Evolutionary conservation across 2,329 filamentous ascomycete genomes (phyloP), one percentile per base, ranked within the genome.

Genomic region (Knufia petricola): DNA sequence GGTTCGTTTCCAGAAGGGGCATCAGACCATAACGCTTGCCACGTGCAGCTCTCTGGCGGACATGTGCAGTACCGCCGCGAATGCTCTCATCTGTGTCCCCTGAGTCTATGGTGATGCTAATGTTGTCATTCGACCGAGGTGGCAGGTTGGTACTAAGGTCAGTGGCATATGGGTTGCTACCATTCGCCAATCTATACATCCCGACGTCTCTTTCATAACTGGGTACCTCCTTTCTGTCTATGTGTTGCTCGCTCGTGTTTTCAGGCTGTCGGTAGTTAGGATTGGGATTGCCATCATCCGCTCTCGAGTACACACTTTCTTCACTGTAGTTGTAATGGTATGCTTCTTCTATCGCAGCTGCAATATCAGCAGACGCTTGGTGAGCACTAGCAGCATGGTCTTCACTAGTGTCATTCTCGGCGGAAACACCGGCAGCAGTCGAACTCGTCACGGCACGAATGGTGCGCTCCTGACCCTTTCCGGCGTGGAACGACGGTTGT

Each of bases 301-400:
- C 64, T 47, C 66, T 62, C 13, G 69, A 71, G 58, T 71, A 71
- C 7, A 69, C 50, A 48, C 69, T 71, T 3, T 66, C 64, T 30
- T 67, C 67, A 49, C 55, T 49, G 53, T 56, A 17, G 41, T 52
- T 12, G 34, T 30, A 54, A 31, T 12, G 48, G 51, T 19, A 49
- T 47, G 42, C 46, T 53, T 15, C 46, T 49, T 20, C 42, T 30
- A n/a, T 48, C 41, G 28, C 31, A 23, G 26, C 17, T 20, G 17
- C 36, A 10, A 52, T 23, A 20, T 48, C 34, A 6, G 39, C 21
- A 49, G 39, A 32, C 13, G 30, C 50, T 12, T 28, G 39, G 45
- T 46, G 46, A 45, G 45, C 24, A 20, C 50, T 26, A 12, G 49
- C 43, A 30, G 46, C 52, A 12, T 15, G 24, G 20, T 28, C 38